Evolutionary conservation across 2,329 filamentous ascomycete species (phyloP), one percentile per base, ranked within the genome.

Genomic region (Teratosphaeria pseudoeucalypti): DNA sequence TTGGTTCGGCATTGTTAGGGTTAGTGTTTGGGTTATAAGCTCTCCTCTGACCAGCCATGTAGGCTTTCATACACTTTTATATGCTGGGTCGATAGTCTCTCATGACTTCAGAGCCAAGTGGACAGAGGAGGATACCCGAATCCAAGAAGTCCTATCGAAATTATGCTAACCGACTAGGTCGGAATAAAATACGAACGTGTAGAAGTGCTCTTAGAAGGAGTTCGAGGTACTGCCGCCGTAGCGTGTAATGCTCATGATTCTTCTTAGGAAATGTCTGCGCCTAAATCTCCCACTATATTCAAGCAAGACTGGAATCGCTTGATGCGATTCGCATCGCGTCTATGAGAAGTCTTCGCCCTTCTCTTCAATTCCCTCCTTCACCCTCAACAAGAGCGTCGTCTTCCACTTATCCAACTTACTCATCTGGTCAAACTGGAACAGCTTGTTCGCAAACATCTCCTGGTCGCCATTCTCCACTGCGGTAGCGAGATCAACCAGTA

Each of bases 381-480:
- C 82, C 67, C 85, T 83, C 70, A 95, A 77, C 63, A 96, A 75
- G 60, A 96, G 78, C 34, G 87, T 89, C 56, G 89, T 96, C 87
- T 96, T 96, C 92, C 92, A 97, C 79, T 92, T 94, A 72, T 96
- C 92, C 70, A 97, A 78, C 80, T 94, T 94, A 77, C 86, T 94
- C 77, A 96, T 81, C 78, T 95, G 89, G 73, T 96, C 91, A 71
- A 85, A 97, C 73, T 92, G 86, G 79, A 88, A 95, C 64, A 94
- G 76, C 73, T 92, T 91, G 71, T 95, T 90, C 26, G 87, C 84
- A 70, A 95, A 97, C 62, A 82, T 80, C 68, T 96, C 90, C 73
- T 88, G 86, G 68, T 95, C 89, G 59, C 86, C 86, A 34, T 84
- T 81, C 70, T 94, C 86, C 60, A 96, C 81, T 3, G 89, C 84